phyloP scores from a whole-genome alignment of 2,329 filamentous ascomycete species.

The Huntiella abstrusa region DNA sequence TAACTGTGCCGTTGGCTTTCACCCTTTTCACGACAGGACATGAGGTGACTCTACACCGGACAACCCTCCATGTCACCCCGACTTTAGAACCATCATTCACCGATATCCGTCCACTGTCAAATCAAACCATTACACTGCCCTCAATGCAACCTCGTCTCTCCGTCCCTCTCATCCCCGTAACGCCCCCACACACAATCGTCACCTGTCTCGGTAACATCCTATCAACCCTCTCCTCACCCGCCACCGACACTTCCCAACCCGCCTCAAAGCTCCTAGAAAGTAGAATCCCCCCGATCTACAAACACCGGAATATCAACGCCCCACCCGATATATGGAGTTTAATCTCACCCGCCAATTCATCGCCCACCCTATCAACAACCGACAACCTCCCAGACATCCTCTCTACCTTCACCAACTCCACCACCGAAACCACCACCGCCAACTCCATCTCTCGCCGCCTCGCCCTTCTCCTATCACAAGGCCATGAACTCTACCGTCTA shows the following conservation, averaged over 20 bases:
- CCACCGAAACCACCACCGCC: slow-evolving; percentile 8
- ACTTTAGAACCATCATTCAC: slow-evolving; percentile 11
- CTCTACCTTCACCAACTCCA: slow-evolving; percentile 3
- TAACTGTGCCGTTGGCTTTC: slow-evolving; percentile 51
- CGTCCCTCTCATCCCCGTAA: slow-evolving; percentile 42
- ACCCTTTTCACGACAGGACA: slow-evolving; percentile 58
- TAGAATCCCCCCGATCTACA: slow-evolving; percentile 40
- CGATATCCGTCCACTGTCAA: slow-evolving; percentile 18
- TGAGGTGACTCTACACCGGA: slow-evolving; percentile 34
- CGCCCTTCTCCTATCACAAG: slow-evolving; percentile 5
- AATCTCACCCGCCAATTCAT: slow-evolving; percentile 6
- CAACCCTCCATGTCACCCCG: slow-evolving; percentile 8
- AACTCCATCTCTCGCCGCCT: background rate
- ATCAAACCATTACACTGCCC: slow-evolving; percentile 15
- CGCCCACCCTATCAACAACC: background rate
- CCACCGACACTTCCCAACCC: slow-evolving; percentile 26
- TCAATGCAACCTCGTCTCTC: slow-evolving; percentile 11
- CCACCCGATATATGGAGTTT: slow-evolving; percentile 39
- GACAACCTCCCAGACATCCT: too few species aligned
- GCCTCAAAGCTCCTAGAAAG: slow-evolving; percentile 56
- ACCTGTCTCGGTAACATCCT: slow-evolving; percentile 65
- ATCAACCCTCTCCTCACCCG: slow-evolving; percentile 34
- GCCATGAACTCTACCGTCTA: slow-evolving; percentile 25
- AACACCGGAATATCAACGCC: slow-evolving; percentile 16
- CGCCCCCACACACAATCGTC: slow-evolving; percentile 39